Evolutionary conservation across 176 grass and related monocot species (phyloP).

Genomic region (Panicum miliaceum): DNA sequence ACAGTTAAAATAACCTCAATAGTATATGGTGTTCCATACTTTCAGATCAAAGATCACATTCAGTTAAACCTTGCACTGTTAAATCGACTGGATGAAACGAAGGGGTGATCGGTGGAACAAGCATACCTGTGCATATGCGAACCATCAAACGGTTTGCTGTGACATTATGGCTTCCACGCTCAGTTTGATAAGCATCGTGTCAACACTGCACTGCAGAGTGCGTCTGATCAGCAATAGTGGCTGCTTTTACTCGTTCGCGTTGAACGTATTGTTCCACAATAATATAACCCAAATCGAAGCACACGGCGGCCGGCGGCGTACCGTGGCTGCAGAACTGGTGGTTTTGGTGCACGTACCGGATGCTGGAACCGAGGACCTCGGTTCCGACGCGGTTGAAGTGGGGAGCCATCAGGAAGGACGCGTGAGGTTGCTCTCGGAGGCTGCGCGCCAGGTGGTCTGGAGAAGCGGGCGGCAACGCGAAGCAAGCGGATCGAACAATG

Average conservation of each 20-base stretch:
- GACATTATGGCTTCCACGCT: conserved; percentile 45
- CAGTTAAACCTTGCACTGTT: not conserved
- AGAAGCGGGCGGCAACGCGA: not conserved
- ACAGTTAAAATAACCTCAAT: not conserved
- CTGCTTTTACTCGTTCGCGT: too few species aligned
- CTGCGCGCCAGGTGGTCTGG: not conserved
- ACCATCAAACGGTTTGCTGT: conserved; percentile 29
- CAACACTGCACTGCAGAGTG: conserved; percentile 37
- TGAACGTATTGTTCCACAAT: too few species aligned
- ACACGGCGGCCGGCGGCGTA: too few species aligned
- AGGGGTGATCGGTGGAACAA: not conserved
- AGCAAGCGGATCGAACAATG: not conserved
- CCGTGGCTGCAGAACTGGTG: too few species aligned
- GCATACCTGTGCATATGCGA: not conserved
- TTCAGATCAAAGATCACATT: not conserved
- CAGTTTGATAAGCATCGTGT: conserved; percentile 46
- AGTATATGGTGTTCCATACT: not conserved
- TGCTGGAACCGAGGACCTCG: too few species aligned
- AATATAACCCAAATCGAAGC: too few species aligned
- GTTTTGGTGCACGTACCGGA: too few species aligned
- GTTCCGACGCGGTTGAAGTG: too few species aligned
- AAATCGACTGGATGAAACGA: not conserved
- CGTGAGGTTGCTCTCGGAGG: not conserved
- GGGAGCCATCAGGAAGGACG: too few species aligned
- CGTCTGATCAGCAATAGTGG: conserved; percentile 35